phyloP scores from a whole-genome alignment of 2,329 filamentous ascomycete genomes.

The Colletotrichum liaoningense region DNA sequence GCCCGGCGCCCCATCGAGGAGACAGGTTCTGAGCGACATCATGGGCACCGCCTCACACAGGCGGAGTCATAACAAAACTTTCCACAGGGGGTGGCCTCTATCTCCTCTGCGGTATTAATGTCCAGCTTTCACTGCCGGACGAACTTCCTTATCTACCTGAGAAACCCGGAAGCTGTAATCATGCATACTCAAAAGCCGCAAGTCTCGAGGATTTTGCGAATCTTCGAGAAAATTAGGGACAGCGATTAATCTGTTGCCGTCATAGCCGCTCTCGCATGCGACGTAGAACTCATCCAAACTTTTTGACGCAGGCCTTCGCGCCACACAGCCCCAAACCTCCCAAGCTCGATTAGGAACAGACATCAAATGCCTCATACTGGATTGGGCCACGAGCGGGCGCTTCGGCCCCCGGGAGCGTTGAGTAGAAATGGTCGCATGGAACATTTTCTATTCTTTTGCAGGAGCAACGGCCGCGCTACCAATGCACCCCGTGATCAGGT shows the following conservation, averaged over 20 bases:
- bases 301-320: not conserved
- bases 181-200: not conserved
- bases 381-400: not conserved
- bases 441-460: not conserved
- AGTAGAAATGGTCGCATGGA: not conserved
- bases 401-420: not conserved
- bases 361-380: constrained; percentile 20
- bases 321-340: not conserved
- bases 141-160: not conserved
- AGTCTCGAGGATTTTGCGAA: not conserved
- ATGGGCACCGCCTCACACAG: not conserved
- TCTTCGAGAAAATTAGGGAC: not conserved
- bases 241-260: not conserved
- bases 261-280: constrained; percentile 21
- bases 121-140: not conserved
- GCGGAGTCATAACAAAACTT: not conserved
- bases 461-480: not conserved
- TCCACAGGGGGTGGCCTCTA: not conserved
- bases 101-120: not conserved
- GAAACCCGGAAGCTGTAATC: not conserved
- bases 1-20: not conserved
- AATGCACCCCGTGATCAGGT: not conserved
- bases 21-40: not conserved
- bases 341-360: not conserved
- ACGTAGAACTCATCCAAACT: constrained; percentile 8